phyloP scores from a whole-genome alignment of 495 filamentous ascomycete genomes.

The Tuber microsphaerosporum region DNA sequence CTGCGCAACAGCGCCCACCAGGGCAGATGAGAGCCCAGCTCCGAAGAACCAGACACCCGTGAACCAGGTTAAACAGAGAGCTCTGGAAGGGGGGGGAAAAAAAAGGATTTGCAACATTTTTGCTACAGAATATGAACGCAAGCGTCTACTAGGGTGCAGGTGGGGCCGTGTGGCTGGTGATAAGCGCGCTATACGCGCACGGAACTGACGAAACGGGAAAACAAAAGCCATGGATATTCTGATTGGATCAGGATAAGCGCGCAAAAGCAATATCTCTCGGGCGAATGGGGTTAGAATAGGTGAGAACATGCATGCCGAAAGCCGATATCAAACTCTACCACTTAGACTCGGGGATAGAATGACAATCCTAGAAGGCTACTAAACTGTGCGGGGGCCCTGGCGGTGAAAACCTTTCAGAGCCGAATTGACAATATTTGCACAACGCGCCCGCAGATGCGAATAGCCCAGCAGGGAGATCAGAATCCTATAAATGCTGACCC shows the following conservation, averaged over 20 bases:
- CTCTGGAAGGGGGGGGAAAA: neutral
- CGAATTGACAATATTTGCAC: neutral
- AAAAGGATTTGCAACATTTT: neutral
- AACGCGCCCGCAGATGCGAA: neutral
- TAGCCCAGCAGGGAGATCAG: neutral
- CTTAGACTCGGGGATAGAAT: neutral
- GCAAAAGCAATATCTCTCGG: neutral
- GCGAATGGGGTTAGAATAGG: neutral
- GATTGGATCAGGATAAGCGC: neutral
- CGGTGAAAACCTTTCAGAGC: neutral
- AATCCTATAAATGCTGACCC: neutral
- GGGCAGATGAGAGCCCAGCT: neutral
- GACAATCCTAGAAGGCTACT: neutral
- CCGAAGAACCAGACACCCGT: neutral
- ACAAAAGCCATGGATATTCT: neutral
- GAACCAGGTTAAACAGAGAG: neutral
- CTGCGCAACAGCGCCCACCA: neutral
- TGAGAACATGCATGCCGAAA: neutral
- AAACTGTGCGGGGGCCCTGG: neutral
- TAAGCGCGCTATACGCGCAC: neutral
- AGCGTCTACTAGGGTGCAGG: no score
- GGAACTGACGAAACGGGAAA: no score
- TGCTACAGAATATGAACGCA: neutral
- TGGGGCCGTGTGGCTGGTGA: neutral
- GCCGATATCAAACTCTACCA: neutral